Conservation (phyloP, 2,329 filamentous ascomycete genomes). For the Fusarium nodosum region DNA sequence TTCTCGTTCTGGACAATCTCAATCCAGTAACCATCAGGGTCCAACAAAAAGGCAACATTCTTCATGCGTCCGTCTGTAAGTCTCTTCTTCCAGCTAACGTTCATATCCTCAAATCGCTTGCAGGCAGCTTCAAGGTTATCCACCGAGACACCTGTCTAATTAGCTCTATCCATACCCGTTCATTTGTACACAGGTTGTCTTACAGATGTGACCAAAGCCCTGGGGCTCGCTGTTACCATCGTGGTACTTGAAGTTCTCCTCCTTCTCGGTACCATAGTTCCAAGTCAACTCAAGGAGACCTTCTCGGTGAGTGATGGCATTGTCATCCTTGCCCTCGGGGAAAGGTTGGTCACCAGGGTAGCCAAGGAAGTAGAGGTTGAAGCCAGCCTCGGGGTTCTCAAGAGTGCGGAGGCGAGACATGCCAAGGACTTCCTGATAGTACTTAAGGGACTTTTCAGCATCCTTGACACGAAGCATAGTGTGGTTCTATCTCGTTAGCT, state of each 20-base stretch:
- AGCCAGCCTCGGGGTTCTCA: conserved; percentile 78
- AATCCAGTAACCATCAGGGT: conserved; percentile 90
- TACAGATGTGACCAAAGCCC: conserved; percentile 94
- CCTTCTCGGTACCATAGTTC: conserved; percentile 87
- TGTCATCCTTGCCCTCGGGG: conserved; percentile 58
- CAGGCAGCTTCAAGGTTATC: conserved; percentile 93
- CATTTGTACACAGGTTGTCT: conserved; percentile 51
- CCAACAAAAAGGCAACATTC: conserved; percentile 91
- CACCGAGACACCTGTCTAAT: conserved; percentile 76
- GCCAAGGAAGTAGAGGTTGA: conserved; percentile 94
- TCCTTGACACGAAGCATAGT: conserved; percentile 97
- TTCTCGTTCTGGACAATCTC: conserved; percentile 84
- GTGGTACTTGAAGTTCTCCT: conserved; percentile 87
- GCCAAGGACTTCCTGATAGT: conserved; percentile 88
- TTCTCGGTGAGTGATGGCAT: conserved; percentile 76
- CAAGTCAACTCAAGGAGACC: conserved; percentile 92
- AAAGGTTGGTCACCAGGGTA: conserved; percentile 73
- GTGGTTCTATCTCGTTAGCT: conserved; percentile 72
- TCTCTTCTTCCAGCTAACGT: conserved; percentile 94
- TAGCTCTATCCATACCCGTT: conserved; percentile 25
- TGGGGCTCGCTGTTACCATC: conserved; percentile 92
- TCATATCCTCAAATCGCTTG: conserved; percentile 83
- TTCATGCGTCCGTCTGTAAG: conserved; percentile 94
- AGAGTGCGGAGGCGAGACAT: conserved; percentile 84
- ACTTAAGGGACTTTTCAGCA: conserved; percentile 78